Evolutionary conservation across 257 asterid species (phyloP), one percentile per base, ranked within the genome.

Genomic region (Solanum neorickii): DNA sequence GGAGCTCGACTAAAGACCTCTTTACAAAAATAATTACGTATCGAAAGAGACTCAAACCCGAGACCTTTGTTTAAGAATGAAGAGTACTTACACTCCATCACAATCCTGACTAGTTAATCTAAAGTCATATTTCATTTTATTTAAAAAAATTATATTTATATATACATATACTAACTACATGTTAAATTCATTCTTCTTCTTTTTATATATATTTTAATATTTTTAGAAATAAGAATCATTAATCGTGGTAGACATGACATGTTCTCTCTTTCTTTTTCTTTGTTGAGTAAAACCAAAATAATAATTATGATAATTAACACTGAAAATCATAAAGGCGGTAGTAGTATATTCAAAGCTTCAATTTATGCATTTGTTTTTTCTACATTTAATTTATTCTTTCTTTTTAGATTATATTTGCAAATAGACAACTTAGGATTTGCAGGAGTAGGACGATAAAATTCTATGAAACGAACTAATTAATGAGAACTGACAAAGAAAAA

Each of bases 11-110:
- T 20, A 56, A 56, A 56, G 39, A 5, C 39, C 1, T 37, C 39
- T 12, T 56, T 20, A 56, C 65, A 7, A 56, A 56, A 5, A n/a
- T 5, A 1, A 18, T 0, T 20, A 10, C 5, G 0, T 56, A 20
- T 5, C 0, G 2, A 56, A 0, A 5, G 25, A 5, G 21, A 56
- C 2, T 56, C 12, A 56, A 56, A 56, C 1, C 0, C 12, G 0
- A 20, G 9, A 56, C 0, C 2, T 56, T 7, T 56, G 12, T 0
- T 9, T 60, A 23, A 23, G 0, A 21, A 21, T 62, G 4, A 62
- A 1, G n/a, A n/a, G 3, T 56, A 56, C 1, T 7, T 7, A 56
- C 12, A 1, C 25, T 56, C 5, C 2, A 20, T 20, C 12, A 56
- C 12, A 56, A 56, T 0, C 12, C 12, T 18, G 0, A 0, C 7